Base-by-base conservation (phyloP, 208 protist species). In the Trypanosoma conorhini region DNA sequence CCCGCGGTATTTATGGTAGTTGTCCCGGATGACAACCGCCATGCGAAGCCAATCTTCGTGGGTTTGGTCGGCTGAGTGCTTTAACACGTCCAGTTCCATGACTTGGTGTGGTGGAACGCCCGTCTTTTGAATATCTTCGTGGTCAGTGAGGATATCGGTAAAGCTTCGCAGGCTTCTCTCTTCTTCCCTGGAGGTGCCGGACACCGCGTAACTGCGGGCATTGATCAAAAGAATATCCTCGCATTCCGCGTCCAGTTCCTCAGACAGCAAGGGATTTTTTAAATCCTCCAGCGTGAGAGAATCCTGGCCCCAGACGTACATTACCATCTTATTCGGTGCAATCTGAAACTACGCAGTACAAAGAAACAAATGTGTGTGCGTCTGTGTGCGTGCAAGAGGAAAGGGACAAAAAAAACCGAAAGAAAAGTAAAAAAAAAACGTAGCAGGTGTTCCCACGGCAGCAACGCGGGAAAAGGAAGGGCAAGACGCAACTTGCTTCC, bases 1-100 rank as follows among this genome's bases (percentile, higher is more conserved):
- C n/a, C 97, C 97, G 75, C 97, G 85, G 83, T 98, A 99, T 17
- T 82, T 28, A 57, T 94, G 59, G 71, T 98, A 98, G 46, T 96
- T 66, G 19, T 75, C 60, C 51, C 85, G 64, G 33, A 98, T 94
- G 3, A 91, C 59, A 55, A 59, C 31, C 30, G 83, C 93, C 30
- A 98, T 74, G 28, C 64, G 33, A 46, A 94, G 40, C 90, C 93
- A 98, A 72, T 88, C 81, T 15, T 81, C 67, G 24, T 78, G 79
- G 0, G 65, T 77, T 46, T 92, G 84, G 48, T 88, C 88, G 2
- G 82, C 80, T 12, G 86, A 94, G n/a, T 88, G 73, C 56, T 84
- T 92, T 50, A 91, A 64, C 1, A 67, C 57, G 21, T 81, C 62
- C 22, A 94, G 58, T 70, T 94, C 69, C 28, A 73, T 62, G 1